These are phyloP conservation scores for Postia placenta DNA, from an alignment of 768 basidiomycete genomes.

Conservation along the genomic window DNA sequence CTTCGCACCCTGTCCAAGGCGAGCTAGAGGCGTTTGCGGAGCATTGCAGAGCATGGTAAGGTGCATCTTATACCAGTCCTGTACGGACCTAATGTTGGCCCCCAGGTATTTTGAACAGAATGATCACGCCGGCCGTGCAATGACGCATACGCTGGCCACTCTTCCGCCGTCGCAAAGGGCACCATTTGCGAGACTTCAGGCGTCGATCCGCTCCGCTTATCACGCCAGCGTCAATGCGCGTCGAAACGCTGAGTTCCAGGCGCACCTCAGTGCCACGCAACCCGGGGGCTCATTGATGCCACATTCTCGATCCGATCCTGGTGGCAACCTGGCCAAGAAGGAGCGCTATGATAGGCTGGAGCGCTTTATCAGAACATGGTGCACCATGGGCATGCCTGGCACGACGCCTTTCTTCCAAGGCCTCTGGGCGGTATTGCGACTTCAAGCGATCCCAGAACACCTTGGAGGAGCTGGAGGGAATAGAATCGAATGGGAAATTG, in stretches of 20 bases:
- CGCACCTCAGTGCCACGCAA: conserved; percentile 71
- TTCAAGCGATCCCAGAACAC: conserved; percentile 74
- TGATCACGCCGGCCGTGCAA: conserved; percentile 66
- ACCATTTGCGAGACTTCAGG: conserved; percentile 80
- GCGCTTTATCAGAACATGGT: conserved; percentile 77
- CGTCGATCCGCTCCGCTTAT: conserved; percentile 79
- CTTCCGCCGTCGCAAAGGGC: conserved; percentile 82
- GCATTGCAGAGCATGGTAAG: conserved; percentile 72
- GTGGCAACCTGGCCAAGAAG: conserved; percentile 58
- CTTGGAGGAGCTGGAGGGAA: conserved; percentile 74
- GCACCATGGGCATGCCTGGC: conserved; percentile 81
- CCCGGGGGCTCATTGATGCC: conserved; percentile 79
- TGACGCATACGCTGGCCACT: conserved; percentile 78
- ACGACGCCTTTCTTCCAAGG: conserved; percentile 83
- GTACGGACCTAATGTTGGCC: conserved; percentile 1
- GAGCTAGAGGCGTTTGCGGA: conserved; percentile 79
- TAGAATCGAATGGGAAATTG: conserved; percentile 84
- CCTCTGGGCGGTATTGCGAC: conserved; percentile 71
- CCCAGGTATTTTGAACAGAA: conserved; percentile 82
- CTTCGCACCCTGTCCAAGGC: conserved; percentile 54
- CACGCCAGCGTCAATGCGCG: conserved; percentile 76
- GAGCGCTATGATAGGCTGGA: conserved; percentile 74
- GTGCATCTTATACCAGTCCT: conserved; percentile 6
- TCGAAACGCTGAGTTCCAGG: conserved; percentile 78
- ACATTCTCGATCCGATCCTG: conserved; percentile 62